Base-by-base conservation (phyloP, 2,329 filamentous ascomycete species). In the Sarocladium strictum region DNA sequence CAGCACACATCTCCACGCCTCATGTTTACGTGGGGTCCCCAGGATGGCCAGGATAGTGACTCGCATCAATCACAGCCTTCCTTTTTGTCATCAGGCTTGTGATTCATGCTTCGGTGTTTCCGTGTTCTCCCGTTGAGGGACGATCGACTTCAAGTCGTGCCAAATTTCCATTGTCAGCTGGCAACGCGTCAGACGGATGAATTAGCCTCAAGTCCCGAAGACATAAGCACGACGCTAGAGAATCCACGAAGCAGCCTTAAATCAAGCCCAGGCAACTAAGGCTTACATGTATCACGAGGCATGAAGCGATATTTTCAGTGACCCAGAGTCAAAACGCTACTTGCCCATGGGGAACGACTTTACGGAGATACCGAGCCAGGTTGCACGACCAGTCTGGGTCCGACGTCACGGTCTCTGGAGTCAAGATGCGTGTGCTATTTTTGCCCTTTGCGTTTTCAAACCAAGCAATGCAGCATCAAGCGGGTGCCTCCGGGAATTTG, bases 101-200 rank as follows among this genome's bases (percentile, higher is more conserved):
- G 47, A 29, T 29, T 35, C 47, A 29, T 33, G 47, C 47, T 51
- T 35, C 23, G 17, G n/a, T 19, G 9, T 14, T 11, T 51, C 47
- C 47, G 47, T 51, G n/a, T 51, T 51, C 26, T 51, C 35, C 47
- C 47, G 47, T 51, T 6, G 40, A 15, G 12, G 3, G 26, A n/a
- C 27, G 43, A 32, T 49, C 26, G 43, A 32, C 26, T 11, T 49
- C 17, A n/a, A 12, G n/a, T n/a, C 35, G 6, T 19, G 9, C 15
- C 40, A 38, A 38, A 38, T 5, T 38, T 15, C 9, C 17, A 38
- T 38, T 15, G 35, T n/a, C 15, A 10, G 17, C 15, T 38, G 35
- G 7, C 12, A 12, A 7, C 12, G 29, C 12, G 29, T 32, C 29
- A 32, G 29, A 32, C n/a, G n/a, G n/a, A n/a, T n/a, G n/a, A n/a